phyloP scores from a whole-genome alignment of 1,284 basidiomycete genomes.

The Melampsora larici-populina region DNA sequence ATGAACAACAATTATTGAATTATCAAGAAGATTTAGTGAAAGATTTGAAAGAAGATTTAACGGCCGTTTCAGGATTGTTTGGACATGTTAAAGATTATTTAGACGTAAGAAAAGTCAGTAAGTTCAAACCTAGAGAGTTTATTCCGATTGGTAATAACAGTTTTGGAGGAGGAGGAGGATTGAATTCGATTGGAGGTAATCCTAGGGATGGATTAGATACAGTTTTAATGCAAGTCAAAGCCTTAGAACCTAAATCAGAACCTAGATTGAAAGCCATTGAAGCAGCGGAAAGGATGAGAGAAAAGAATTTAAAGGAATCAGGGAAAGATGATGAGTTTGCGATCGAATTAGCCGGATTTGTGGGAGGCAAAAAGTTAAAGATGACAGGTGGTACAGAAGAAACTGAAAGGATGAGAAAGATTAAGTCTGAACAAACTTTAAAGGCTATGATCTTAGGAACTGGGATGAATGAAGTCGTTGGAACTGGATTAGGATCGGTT shows the following conservation, averaged over 20 bases:
- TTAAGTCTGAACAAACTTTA: conserved; percentile 73
- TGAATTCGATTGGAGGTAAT: conserved; percentile 47
- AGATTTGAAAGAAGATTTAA: conserved; percentile 86
- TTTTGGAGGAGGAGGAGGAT: conserved; percentile 63
- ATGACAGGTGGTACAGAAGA: conserved; percentile 94
- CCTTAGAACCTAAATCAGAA: conserved; percentile 71
- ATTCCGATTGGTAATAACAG: conserved; percentile 49
- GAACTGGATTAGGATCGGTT: neutral
- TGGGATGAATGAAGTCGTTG: neutral
- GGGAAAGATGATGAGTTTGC: conserved; percentile 63
- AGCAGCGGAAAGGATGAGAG: conserved; percentile 71
- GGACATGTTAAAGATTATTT: conserved; percentile 71
- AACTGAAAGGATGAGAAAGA: conserved; percentile 75
- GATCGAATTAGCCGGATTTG: conserved; percentile 75
- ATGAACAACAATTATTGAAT: conserved; percentile 89
- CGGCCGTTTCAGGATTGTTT: conserved; percentile 77
- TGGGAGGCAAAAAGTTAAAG: conserved; percentile 75
- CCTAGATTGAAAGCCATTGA: conserved; percentile 81
- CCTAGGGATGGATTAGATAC: conserved; percentile 59
- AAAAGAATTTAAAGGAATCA: conserved; percentile 67
- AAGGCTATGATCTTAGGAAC: conserved; percentile 65
- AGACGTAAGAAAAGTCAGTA: conserved; percentile 37
- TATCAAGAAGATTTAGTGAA: conserved; percentile 85
- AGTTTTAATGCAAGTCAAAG: conserved; percentile 81
- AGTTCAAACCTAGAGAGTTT: conserved; percentile 51